Conservation (phyloP, 176 grass and related monocot species). For the Thalia dealbata region DNA sequence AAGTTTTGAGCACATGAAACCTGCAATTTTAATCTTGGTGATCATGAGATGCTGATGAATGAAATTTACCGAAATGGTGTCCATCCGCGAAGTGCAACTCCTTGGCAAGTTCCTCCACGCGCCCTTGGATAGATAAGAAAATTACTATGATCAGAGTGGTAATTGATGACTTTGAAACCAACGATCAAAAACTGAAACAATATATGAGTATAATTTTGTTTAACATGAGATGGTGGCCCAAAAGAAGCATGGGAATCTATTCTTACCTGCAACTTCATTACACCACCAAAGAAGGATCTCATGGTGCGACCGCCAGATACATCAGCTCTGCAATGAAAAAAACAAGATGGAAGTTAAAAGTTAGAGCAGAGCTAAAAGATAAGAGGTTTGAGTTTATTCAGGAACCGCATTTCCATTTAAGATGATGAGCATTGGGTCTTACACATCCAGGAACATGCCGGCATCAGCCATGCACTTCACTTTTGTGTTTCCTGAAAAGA, state of each 20-base stretch:
- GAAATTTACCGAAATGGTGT: constrained; percentile 60
- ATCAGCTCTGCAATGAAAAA: constrained; percentile 43
- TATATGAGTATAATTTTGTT: neutral
- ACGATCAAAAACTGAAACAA: neutral
- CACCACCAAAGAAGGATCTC: constrained; percentile 67
- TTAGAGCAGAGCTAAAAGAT: neutral
- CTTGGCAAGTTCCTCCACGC: constrained; percentile 63
- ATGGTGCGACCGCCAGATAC: constrained; percentile 57
- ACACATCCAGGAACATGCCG: constrained; percentile 98
- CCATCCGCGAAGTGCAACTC: constrained; percentile 70
- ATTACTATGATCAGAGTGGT: neutral
- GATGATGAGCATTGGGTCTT: constrained; percentile 14
- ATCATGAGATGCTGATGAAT: neutral
- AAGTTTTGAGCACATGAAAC: neutral
- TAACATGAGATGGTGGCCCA: neutral
- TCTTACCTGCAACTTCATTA: constrained; percentile 78
- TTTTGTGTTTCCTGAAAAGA: constrained; percentile 61
- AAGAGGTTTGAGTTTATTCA: neutral
- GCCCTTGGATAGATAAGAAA: constrained; percentile 27
- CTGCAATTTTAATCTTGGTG: neutral
- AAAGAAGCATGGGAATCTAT: neutral
- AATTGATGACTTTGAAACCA: neutral
- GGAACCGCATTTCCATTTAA: neutral
- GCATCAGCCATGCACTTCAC: constrained; percentile 97
- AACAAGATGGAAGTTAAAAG: neutral